Percentiles rank a stretch among this genome's conserved stretches.
Evolutionary conservation across 768 basidiomycete genomes (phyloP).

Genomic region (Suillus subluteus): DNA sequence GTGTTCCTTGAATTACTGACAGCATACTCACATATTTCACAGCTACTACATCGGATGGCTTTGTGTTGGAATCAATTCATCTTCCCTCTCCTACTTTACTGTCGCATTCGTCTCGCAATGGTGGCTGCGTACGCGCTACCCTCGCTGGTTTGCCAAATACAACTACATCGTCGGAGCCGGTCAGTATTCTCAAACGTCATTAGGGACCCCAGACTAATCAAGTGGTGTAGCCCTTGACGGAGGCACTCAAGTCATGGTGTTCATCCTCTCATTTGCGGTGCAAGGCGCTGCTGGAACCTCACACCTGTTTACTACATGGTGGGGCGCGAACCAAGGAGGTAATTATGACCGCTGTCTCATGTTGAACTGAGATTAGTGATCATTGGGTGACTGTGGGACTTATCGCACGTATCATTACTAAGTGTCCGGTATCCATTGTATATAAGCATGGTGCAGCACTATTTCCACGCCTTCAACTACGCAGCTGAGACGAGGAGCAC

Average conservation of each 20-base stretch:
- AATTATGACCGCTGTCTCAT: constrained; percentile 35
- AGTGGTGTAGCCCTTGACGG: constrained; percentile 36
- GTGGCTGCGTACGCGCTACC: constrained; percentile 59
- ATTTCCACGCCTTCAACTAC: not conserved
- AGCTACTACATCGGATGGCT: constrained; percentile 46
- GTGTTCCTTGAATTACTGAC: not conserved
- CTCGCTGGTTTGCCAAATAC: constrained; percentile 69
- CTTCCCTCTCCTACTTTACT: constrained; percentile 48
- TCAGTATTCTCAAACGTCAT: constrained; percentile 17
- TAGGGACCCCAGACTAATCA: constrained; percentile 3
- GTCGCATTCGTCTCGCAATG: constrained; percentile 62
- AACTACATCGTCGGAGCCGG: constrained; percentile 70
- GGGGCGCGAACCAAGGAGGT: constrained; percentile 59
- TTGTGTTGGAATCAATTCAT: constrained; percentile 59
- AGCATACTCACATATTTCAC: constrained; percentile 12
- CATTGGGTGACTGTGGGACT: not conserved
- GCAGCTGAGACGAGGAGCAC: not conserved
- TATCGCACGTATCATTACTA: not conserved
- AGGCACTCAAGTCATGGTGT: constrained; percentile 55
- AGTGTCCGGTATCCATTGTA: not conserved
- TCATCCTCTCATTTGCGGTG: constrained; percentile 53
- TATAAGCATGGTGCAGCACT: not conserved
- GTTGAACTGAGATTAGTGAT: constrained; percentile 16
- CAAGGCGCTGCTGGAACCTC: constrained; percentile 53
- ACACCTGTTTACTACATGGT: constrained; percentile 58